phyloP scores from a whole-genome alignment of 768 basidiomycete genomes.

The Termitomyces eurrhizus region DNA sequence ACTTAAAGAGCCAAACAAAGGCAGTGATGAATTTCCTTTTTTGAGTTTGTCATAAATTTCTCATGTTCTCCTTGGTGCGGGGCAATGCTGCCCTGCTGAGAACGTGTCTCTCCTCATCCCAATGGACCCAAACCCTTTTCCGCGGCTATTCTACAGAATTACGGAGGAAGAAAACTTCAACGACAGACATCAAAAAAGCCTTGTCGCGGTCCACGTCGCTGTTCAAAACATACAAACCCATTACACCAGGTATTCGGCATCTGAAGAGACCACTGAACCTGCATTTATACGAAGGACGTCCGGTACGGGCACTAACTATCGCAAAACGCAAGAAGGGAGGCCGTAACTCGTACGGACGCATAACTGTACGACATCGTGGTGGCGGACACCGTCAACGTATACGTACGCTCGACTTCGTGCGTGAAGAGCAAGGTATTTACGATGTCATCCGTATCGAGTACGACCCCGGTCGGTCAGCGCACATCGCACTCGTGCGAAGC shows the following conservation, averaged over 20 bases:
- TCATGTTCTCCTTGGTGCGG: constrained; percentile 43
- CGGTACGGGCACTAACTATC: constrained; percentile 76
- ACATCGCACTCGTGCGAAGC: constrained; percentile 85
- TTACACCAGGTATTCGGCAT: constrained; percentile 84
- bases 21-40: constrained; percentile 18
- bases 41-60: constrained; percentile 15
- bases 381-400: constrained; percentile 90
- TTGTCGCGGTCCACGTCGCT: constrained; percentile 50
- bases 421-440: constrained; percentile 74
- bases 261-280: constrained; percentile 76
- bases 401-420: constrained; percentile 81
- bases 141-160: constrained; percentile 35
- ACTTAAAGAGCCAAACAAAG: constrained; percentile 10
- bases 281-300: constrained; percentile 84
- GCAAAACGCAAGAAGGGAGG: constrained; percentile 85
- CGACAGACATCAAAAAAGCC: constrained; percentile 33
- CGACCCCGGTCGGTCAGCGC: constrained; percentile 90
- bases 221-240: constrained; percentile 89
- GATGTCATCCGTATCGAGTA: constrained; percentile 96
- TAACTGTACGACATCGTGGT: constrained; percentile 86
- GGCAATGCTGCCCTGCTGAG: constrained; percentile 37
- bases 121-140: constrained; percentile 8
- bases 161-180: constrained; percentile 29
- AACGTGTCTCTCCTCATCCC: constrained; percentile 24
- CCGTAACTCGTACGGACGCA: constrained; percentile 74